Conservation (phyloP, 768 basidiomycete species). For the Punctularia strigosozonata region DNA sequence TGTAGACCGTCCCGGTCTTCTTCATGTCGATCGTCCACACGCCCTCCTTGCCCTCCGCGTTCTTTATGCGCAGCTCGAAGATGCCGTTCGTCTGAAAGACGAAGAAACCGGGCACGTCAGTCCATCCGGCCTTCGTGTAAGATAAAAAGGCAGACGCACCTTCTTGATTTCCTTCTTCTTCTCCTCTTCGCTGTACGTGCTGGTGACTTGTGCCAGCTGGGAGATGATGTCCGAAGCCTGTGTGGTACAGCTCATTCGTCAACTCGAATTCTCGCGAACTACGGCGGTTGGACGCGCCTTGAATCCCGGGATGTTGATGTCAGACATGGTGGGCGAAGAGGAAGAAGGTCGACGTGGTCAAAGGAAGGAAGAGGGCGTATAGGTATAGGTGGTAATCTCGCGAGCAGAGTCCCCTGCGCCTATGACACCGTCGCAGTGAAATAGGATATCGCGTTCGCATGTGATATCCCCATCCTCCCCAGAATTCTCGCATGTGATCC, state of each 20-base stretch:
- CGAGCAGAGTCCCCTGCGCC: too few species aligned
- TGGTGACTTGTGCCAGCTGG: conserved; percentile 39
- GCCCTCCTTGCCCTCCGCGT: conserved; percentile 55
- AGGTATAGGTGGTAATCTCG: too few species aligned
- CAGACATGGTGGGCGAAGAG: too few species aligned
- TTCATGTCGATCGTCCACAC: conserved; percentile 93
- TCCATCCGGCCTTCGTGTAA: too few species aligned
- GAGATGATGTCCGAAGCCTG: conserved; percentile 62
- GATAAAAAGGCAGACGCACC: conserved; percentile 26
- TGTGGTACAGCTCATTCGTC: background rate
- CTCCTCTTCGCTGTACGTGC: conserved; percentile 43
- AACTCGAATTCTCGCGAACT: background rate
- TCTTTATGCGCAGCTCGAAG: conserved; percentile 76
- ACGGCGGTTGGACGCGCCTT: conserved; percentile 29
- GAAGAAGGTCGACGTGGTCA: too few species aligned
- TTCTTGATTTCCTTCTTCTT: conserved; percentile 65
- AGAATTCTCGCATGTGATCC: too few species aligned
- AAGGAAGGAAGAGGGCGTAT: too few species aligned
- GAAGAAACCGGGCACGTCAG: too few species aligned
- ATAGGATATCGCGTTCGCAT: too few species aligned
- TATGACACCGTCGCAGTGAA: too few species aligned
- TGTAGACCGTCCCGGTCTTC: conserved; percentile 66
- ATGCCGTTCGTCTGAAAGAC: conserved; percentile 65
- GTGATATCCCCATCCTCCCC: too few species aligned
- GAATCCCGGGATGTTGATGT: conserved; percentile 67